A percentile compares a stretch with the other conserved stretches of the same genome.
Evolutionary conservation across 352 stramenopile species (phyloP).

Genomic region (Aphanomyces cochlioides): DNA sequence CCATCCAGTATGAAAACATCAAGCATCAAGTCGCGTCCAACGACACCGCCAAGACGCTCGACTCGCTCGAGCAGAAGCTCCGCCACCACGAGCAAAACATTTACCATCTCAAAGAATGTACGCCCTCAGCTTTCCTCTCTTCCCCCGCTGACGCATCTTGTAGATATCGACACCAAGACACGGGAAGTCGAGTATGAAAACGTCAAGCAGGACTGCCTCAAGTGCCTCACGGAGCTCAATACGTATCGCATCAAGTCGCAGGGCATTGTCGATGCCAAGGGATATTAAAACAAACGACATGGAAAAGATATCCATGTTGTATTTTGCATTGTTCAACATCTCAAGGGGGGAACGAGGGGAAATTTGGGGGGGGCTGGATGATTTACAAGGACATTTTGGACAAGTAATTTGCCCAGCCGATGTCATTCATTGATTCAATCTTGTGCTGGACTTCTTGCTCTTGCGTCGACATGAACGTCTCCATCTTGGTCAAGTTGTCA

Average conservation of each 20-base stretch:
- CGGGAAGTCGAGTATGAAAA: conserved; percentile 87
- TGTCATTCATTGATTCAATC: conserved; percentile 80
- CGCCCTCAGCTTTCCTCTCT: background rate
- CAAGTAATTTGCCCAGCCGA: conserved; percentile 92
- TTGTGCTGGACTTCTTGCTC: conserved; percentile 91
- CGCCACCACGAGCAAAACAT: conserved; percentile 91
- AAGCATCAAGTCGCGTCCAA: conserved; percentile 69
- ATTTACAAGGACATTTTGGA: conserved; percentile 18
- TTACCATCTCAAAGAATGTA: conserved; percentile 85
- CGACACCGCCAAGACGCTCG: conserved; percentile 74
- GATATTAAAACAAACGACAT: conserved; percentile 12
- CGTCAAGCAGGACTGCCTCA: conserved; percentile 77
- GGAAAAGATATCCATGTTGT: too few relatives aligned
- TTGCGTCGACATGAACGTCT: conserved; percentile 89
- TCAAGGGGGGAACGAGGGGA: too few relatives aligned
- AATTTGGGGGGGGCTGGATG: too few relatives aligned
- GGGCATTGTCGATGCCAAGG: conserved; percentile 28
- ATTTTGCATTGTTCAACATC: too few relatives aligned
- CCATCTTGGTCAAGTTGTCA: conserved; percentile 84
- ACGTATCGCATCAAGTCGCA: conserved; percentile 60
- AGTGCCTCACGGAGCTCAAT: conserved; percentile 71
- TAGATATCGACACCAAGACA: conserved; percentile 77
- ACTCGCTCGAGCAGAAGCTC: conserved; percentile 86
- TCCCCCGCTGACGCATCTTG: too few relatives aligned
- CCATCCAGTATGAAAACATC: conserved; percentile 63